Evolutionary conservation across 163 green algal species (phyloP), one percentile per base, ranked within the genome.

Genomic region (Scenedesmus sp.): DNA sequence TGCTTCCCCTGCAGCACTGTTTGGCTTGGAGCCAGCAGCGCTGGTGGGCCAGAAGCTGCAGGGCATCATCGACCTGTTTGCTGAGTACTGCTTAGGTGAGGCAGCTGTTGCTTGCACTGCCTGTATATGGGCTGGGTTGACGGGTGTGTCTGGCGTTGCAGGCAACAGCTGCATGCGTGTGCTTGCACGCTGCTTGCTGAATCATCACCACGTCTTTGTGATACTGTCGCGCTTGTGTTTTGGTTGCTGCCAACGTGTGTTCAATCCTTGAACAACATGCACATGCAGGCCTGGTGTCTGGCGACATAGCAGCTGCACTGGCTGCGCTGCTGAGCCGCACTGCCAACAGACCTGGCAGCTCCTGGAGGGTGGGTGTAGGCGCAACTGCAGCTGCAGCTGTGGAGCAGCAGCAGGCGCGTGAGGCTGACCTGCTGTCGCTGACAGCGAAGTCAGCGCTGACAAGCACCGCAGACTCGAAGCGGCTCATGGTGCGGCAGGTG

Each of bases 311-410:
- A 59, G 82, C 87, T 54, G 93, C 93, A 1, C 92, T 95, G 10
- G 88, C 92, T 57, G 92, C 93, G 13, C 81, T 95, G 12, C 12
- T 92, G 26, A 91, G 77, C 83, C 18, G 79, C n/a, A 74, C 46
- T 23, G 46, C 64, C 60, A 59, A 20, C 16, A 85, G 23, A 18
- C 93, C 92, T n/a, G 93, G 93, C 82, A 88, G 64, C 73, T 92
- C 92, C n/a, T 95, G 93, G 93, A 86, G 93, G 23, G 92, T 95
- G 54, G 92, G 92, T 62, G 92, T 94, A n/a, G 90, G 90, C 0
- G 4, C 18, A 73, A 57, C n/a, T 64, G 46, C 64, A 79, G 54
- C 79, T 56, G 55, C 60, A 34, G 34, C 20, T 20, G 23, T 66
- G 81, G 81, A 86, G 81, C 81, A 59, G 54, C 54, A 66, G 81